Evolutionary conservation across 2,329 filamentous ascomycete genomes (phyloP).

Genomic region (Aureobasidium subglaciale): DNA sequence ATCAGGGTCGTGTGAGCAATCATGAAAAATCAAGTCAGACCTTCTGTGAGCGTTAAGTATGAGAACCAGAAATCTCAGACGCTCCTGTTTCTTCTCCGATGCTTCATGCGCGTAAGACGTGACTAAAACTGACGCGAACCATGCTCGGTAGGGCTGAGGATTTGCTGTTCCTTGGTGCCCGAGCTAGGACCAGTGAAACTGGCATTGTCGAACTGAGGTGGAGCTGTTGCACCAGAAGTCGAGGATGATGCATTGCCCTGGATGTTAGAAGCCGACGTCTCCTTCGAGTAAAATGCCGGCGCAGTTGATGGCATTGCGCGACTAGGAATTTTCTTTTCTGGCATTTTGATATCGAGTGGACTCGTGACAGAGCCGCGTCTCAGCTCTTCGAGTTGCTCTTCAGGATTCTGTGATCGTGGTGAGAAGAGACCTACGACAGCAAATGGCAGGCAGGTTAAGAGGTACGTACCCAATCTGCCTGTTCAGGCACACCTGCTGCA

Average conservation of each 20-base stretch:
- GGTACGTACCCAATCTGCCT: constrained; percentile 86
- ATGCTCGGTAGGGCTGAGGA: constrained; percentile 14
- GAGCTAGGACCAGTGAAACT: neutral
- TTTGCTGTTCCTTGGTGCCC: neutral
- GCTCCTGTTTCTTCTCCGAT: neutral
- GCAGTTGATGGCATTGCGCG: constrained; percentile 25
- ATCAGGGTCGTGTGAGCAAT: too few relatives aligned
- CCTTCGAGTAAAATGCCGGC: neutral
- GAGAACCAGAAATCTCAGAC: neutral
- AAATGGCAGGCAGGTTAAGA: neutral
- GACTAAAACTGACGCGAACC: constrained; percentile 15
- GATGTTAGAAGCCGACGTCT: neutral
- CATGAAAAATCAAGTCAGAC: too few relatives aligned
- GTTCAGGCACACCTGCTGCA: constrained; percentile 76
- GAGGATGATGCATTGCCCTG: neutral
- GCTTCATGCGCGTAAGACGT: neutral
- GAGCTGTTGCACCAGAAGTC: neutral
- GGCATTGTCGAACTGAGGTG: constrained; percentile 2
- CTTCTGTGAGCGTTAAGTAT: neutral
- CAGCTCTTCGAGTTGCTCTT: constrained; percentile 40
- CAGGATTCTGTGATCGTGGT: constrained; percentile 36
- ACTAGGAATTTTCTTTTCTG: constrained; percentile 22
- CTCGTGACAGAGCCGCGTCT: constrained; percentile 36
- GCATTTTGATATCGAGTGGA: constrained; percentile 25
- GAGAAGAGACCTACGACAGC: neutral